Conservation (phyloP, 2,329 filamentous ascomycete genomes). For the Macrophomina tecta region DNA sequence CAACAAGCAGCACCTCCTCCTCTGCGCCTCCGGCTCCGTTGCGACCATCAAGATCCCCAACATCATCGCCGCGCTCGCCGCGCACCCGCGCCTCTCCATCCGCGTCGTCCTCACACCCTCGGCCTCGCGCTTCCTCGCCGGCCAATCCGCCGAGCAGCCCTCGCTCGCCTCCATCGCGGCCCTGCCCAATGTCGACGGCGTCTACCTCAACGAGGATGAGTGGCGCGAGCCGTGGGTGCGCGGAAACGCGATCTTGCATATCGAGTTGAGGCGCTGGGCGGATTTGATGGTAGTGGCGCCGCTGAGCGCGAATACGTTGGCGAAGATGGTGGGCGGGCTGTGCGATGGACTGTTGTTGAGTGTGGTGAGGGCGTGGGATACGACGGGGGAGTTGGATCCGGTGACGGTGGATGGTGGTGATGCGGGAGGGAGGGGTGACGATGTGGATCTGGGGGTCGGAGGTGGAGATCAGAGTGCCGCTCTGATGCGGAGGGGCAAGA, state of each 20-base stretch:
- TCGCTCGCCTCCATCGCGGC: conserved; percentile 62
- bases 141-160: conserved; percentile 80
- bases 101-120: conserved; percentile 81
- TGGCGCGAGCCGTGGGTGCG: conserved; percentile 80
- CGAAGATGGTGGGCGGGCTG: conserved; percentile 80
- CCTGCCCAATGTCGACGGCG: conserved; percentile 75
- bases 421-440: too few relatives aligned
- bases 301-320: conserved; percentile 82
- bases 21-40: conserved; percentile 75
- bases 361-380: conserved; percentile 88
- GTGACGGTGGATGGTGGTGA: background rate
- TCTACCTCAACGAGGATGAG: conserved; percentile 86
- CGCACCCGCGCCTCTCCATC: conserved; percentile 69
- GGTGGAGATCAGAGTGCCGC: background rate
- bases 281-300: conserved; percentile 81
- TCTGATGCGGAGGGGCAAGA: conserved; percentile 36
- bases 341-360: conserved; percentile 76
- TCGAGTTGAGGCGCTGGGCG: conserved; percentile 84
- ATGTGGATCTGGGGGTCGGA: conserved; percentile 3
- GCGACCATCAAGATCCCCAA: conserved; percentile 78
- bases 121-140: conserved; percentile 76
- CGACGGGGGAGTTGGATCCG: conserved; percentile 63
- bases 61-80: conserved; percentile 61
- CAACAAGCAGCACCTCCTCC: conserved; percentile 65
- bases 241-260: conserved; percentile 83